Conservation (phyloP, 768 basidiomycete species). For the Naganishia kalamii region DNA sequence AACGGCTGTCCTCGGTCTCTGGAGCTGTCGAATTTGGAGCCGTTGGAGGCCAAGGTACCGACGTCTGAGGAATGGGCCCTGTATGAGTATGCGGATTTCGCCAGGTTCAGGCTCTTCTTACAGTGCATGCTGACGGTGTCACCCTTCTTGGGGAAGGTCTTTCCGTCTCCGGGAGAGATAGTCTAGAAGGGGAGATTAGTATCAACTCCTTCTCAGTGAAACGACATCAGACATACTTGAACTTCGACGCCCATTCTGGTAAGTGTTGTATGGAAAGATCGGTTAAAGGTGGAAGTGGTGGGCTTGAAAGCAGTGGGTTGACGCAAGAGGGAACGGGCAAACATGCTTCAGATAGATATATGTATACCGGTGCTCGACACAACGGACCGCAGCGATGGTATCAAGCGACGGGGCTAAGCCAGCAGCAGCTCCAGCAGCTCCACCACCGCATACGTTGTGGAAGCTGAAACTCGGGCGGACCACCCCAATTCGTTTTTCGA, state of each 20-base stretch:
- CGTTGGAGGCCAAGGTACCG: conserved; percentile 44
- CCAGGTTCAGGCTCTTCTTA: conserved; percentile 19
- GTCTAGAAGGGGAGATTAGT: conserved; percentile 20
- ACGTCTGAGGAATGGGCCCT: conserved; percentile 33
- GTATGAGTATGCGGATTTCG: background rate
- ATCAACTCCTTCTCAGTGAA: background rate
- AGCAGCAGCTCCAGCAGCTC: too few species aligned
- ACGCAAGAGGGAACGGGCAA: conserved; percentile 4
- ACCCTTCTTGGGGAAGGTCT: conserved; percentile 44
- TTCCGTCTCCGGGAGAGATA: conserved; percentile 43
- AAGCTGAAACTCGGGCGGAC: too few species aligned
- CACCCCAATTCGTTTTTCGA: too few species aligned
- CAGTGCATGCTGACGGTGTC: conserved; percentile 45
- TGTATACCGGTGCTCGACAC: too few species aligned
- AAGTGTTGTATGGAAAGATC: conserved; percentile 34
- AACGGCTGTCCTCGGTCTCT: conserved; percentile 33
- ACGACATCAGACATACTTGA: conserved; percentile 26
- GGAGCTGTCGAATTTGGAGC: conserved; percentile 47
- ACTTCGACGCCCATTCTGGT: conserved; percentile 45
- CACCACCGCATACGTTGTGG: too few species aligned
- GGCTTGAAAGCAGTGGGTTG: conserved; percentile 12
- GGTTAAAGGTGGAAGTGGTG: conserved; percentile 8
- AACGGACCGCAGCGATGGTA: too few species aligned
- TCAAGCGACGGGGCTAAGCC: too few species aligned
- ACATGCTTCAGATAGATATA: background rate